Conservation (phyloP, 495 filamentous ascomycete genomes). For the Aspergillus nanangensis region DNA sequence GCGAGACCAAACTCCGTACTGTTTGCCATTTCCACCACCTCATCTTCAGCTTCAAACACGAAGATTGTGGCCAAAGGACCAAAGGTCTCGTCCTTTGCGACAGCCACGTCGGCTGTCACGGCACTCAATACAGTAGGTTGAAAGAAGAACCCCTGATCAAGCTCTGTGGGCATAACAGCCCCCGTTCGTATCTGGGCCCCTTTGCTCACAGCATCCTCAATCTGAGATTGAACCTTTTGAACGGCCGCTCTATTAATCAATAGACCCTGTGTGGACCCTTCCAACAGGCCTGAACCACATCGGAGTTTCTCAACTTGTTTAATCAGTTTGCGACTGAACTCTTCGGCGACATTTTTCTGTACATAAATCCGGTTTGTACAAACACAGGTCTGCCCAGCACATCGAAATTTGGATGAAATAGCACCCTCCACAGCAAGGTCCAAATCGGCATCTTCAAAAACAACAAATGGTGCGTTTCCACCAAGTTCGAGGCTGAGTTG, state of each 20-base stretch:
- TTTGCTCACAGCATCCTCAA: constrained; percentile 58
- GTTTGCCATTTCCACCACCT: constrained; percentile 23
- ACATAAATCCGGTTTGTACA: constrained; percentile 66
- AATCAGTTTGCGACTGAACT: constrained; percentile 44
- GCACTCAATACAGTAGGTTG: constrained; percentile 64
- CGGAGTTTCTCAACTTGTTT: constrained; percentile 62
- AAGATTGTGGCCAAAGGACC: constrained; percentile 24
- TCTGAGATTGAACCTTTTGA: constrained; percentile 63
- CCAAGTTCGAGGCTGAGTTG: constrained; percentile 87
- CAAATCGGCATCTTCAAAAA: constrained; percentile 84
- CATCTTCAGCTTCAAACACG: constrained; percentile 22
- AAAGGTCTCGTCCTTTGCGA: constrained; percentile 25
- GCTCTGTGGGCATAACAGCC: no score
- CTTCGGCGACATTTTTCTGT: constrained; percentile 22
- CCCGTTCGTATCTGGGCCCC: constrained; percentile 44
- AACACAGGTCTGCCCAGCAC: constrained; percentile 49
- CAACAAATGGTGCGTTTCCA: constrained; percentile 78
- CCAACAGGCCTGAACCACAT: constrained; percentile 63
- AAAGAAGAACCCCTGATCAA: constrained; percentile 60
- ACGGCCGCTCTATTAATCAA: constrained; percentile 67
- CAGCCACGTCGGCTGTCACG: constrained; percentile 47
- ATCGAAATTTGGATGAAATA: constrained; percentile 45
- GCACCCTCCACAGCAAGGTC: constrained; percentile 79
- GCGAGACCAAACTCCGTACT: constrained; percentile 26
- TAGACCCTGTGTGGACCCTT: constrained; percentile 65